Base-by-base conservation (phyloP, 306 rosid genomes). In the Senna tora region DNA sequence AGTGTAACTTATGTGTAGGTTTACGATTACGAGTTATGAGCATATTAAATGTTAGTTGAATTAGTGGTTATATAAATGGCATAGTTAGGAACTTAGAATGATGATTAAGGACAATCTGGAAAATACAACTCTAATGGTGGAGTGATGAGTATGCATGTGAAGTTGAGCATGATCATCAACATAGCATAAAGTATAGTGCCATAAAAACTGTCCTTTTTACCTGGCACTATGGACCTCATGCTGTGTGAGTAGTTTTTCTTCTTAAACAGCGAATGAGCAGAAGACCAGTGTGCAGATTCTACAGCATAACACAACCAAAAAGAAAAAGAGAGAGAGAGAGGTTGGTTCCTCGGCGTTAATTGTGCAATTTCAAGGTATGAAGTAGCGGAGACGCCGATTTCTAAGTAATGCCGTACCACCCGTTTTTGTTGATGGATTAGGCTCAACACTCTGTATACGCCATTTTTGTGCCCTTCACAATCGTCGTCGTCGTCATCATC, bases 231-330 rank as follows among this genome's bases (percentile, higher is more conserved):
- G 45, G 41, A 54, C 19, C 19, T 13, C n/a, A 9, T 11, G 17
- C 55, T 45, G 76, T 53, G 51, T 51, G 14, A 61, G 25, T 58
- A 9, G 9, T 61, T 75, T 6, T 42, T 41, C 53, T 22, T 34
- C 30, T 1, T 16, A 49, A 36, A 46, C 39, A 34, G 39, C 52
- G 14, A 77, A 81, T 54, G 30, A 45, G 36, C 65, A 67, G 45
- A 61, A 16, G 52, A 63, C 41, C 32, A 54, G 17, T 68, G 77
- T 56, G 55, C 34, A 67, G 85, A 69, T 74, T 75, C 75, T 69
- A 22, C 36, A 51, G 14, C 58, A 60, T 14, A 57, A 33, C 9
- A 69, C 46, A 57, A 25, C 20, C 17, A 8, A 16, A n/a, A 22
- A 3, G 7, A 10, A 15, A 20, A 68, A 2, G 20, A 52, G 41